Base-by-base conservation (phyloP, 768 basidiomycete species). In the Phylloporus arenicola region DNA sequence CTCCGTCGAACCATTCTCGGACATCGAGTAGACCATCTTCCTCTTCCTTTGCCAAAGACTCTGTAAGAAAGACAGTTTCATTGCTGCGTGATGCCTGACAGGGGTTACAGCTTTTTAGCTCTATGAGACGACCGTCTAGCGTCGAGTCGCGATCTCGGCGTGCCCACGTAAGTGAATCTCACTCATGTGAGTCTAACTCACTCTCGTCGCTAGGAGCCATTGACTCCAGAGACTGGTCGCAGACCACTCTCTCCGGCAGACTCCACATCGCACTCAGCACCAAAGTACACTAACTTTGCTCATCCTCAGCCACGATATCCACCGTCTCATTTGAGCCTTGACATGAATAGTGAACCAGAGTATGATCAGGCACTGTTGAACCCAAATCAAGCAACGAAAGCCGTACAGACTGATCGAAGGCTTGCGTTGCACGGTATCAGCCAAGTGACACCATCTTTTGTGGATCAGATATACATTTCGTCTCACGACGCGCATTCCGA, bases 401-500 rank as follows among this genome's bases (percentile, higher is more conserved):
- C 78, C 12, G 76, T 86, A 7, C 90, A 91, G 61, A 89, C 87
- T 1, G 86, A 89, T 39, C 59, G 58, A 24, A 69, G 58, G 46
- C 53, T 68, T 27, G 67, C 63, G 16, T 44, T 61, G 17, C 64
- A 67, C 46, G 47, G 56, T 64, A 61, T 17, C 59, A 68, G 16
- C 71, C 73, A 45, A 64, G 68, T 47, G 51, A 64, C 42, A 55
- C 69, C 76, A 51, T 40, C 69, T 51, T 54, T 47, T 51, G 39
- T 56, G 51, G 72, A 70, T 22, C 70, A 74, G 43, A 31, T 71
- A 19, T 73, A 75, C 10, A 63, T 74, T 3, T 77, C 79, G 4
- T 74, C 76, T 6, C 70, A 75, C 25, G 86, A 88, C 42, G 78
- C 75, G 16, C 78, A 75, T 29, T 91, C 89, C 0, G 87, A 92